Percentiles rank a stretch among this genome's conserved stretches.
Evolutionary conservation across 371 early-diverging fungal genomes (phyloP).

Genomic region (Mortierella sp.): DNA sequence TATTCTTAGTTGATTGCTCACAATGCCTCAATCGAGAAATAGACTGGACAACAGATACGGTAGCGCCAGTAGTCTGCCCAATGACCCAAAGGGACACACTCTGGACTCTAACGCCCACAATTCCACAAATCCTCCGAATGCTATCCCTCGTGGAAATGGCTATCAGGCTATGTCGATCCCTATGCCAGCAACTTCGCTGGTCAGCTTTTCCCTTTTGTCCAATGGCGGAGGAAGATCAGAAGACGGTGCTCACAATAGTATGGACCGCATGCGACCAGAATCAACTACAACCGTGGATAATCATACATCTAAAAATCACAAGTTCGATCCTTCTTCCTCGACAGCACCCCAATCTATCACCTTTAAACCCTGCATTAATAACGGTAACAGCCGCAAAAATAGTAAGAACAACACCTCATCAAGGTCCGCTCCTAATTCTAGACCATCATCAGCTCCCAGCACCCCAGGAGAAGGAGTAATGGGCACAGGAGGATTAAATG

Average conservation of each 20-base stretch:
- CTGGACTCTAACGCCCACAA: conserved; percentile 28
- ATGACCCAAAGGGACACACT: conserved; percentile 36
- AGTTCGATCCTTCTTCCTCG: conserved; percentile 36
- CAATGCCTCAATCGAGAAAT: not conserved
- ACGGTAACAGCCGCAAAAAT: not conserved
- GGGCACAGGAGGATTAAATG: conserved; percentile 20
- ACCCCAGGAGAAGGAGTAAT: conserved; percentile 14
- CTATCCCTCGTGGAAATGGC: conserved; percentile 49
- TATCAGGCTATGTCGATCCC: conserved; percentile 54
- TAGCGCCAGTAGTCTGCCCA: not conserved
- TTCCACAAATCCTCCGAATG: conserved; percentile 14
- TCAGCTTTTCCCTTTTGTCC: conserved; percentile 43
- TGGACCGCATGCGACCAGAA: conserved; percentile 8
- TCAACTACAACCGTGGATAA: conserved; percentile 15
- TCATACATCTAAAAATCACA: not conserved
- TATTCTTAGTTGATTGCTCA: not conserved
- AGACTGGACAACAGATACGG: not conserved
- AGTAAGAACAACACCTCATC: not conserved
- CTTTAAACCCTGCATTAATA: conserved; percentile 1
- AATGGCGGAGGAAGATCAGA: not conserved
- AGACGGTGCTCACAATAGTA: not conserved
- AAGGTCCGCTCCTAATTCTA: conserved; percentile 14
- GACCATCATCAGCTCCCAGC: conserved; percentile 20
- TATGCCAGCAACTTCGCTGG: conserved; percentile 38
- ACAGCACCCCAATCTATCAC: not conserved